Base-by-base conservation (phyloP, 2,329 filamentous ascomycete genomes). In the Fusarium xylarioides region DNA sequence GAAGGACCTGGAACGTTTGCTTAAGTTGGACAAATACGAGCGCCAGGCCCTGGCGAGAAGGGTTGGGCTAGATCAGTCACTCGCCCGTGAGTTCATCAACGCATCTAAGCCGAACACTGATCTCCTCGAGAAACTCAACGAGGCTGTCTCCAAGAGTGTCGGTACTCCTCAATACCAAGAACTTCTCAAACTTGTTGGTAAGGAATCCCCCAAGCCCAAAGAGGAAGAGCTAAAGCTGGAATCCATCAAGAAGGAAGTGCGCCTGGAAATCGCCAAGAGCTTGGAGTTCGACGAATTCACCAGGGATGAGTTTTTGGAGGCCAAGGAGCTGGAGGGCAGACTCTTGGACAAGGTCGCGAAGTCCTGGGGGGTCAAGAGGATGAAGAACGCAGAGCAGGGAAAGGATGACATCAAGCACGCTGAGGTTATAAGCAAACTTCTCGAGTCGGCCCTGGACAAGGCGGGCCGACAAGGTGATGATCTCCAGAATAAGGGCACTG, bases 101-200 rank as follows among this genome's bases (percentile, higher is more conserved):
- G 16, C 43, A 26, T 34, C 46, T 16, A 21, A 32, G 15, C 44
- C 59, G 23, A 66, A 30, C n/a, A 53, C 52, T 21, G n/a, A 19
- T 16, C 16, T 70, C 40, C 23, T 58, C 7, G 37, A 54, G 40
- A 66, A 54, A 47, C 44, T 71, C 26, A 62, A 70, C 32, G n/a
- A 62, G 26, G 40, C 30, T 34, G n/a, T 44, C 23, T 32, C 34
- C 35, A 38, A 37, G n/a, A 19, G 23, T 38, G 21, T 7, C 5
- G 37, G 19, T 21, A 37, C 40, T 16, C n/a, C 19, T 40, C 23
- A 43, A 38, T n/a, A 35, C 21, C 10, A 40, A 7, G 10, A 47
- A 12, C 37, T 49, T n/a, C 11, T 64, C 30, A 19, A 43, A n/a
- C 18, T 42, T 42, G 16, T 55, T 32, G 37, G 35, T 40, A 19